Conservation (phyloP, 2,329 filamentous ascomycete species). For the Aspergillus proliferans region DNA sequence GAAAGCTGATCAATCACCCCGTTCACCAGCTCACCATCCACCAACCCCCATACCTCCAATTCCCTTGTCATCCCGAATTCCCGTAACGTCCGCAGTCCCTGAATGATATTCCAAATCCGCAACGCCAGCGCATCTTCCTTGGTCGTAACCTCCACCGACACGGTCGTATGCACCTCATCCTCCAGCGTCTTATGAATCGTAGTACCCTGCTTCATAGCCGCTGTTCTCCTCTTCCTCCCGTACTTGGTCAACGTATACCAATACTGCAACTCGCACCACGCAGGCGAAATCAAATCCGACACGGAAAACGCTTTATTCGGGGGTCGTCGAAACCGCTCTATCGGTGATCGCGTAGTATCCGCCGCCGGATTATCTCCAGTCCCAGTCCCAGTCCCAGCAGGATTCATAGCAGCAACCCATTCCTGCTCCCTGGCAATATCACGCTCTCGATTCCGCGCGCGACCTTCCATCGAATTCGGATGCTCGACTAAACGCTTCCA, state of each 20-base stretch:
- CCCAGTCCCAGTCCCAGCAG: slow-evolving; percentile 2
- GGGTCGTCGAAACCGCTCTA: slow-evolving; percentile 71
- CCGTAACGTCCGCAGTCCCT: slow-evolving; percentile 68
- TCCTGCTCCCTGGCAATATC: slow-evolving; percentile 20
- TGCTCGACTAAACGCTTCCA: slow-evolving; percentile 57
- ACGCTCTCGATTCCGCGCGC: slow-evolving; percentile 26
- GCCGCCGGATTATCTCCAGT: slow-evolving; percentile 12
- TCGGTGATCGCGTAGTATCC: slow-evolving; percentile 52
- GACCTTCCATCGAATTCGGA: slow-evolving; percentile 31
- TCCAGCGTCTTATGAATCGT: slow-evolving; percentile 77
- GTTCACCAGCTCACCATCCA: slow-evolving; percentile 77
- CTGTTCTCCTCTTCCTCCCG: slow-evolving; percentile 68
- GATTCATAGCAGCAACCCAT: slow-evolving; percentile 7
- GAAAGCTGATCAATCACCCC: slow-evolving; percentile 85
- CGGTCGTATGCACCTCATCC: slow-evolving; percentile 72
- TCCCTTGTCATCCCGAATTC: slow-evolving; percentile 68
- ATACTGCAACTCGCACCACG: slow-evolving; percentile 95
- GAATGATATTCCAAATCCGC: slow-evolving; percentile 83
- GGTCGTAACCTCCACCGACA: slow-evolving; percentile 64
- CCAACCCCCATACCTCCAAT: slow-evolving; percentile 74
- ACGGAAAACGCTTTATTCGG: slow-evolving; percentile 78
- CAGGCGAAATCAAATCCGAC: slow-evolving; percentile 77
- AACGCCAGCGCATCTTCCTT: slow-evolving; percentile 80
- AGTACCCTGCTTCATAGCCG: slow-evolving; percentile 77
- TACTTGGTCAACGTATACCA: slow-evolving; percentile 75